These are phyloP conservation scores for Calocera viscosa DNA, from an alignment of 768 basidiomycete genomes.

Conservation along the genomic window DNA sequence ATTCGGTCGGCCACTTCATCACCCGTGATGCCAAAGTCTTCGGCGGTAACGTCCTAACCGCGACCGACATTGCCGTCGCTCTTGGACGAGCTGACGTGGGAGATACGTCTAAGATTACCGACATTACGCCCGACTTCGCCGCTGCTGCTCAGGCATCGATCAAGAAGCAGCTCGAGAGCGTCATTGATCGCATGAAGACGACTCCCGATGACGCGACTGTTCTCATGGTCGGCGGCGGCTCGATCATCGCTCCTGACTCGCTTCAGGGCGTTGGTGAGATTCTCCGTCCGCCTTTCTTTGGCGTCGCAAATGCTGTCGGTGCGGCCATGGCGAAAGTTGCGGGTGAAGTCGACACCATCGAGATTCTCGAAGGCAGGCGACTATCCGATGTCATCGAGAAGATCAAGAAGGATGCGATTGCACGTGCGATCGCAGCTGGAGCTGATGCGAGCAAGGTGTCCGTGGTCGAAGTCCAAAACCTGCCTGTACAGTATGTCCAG, in stretches of 20 bases:
- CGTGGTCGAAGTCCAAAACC: constrained; percentile 22
- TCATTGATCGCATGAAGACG: constrained; percentile 25
- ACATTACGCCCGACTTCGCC: constrained; percentile 11
- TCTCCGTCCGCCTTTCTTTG: constrained; percentile 19
- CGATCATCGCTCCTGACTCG: constrained; percentile 21
- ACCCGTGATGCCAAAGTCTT: constrained; percentile 19
- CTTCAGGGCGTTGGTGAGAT: constrained; percentile 23
- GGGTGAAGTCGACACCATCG: constrained; percentile 22
- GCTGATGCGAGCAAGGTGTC: constrained; percentile 18
- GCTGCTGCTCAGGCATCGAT: constrained; percentile 18
- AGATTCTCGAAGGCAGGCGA: constrained; percentile 13
- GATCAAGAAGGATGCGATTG: constrained; percentile 21
- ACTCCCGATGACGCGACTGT: constrained; percentile 20
- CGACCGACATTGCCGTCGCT: constrained; percentile 25
- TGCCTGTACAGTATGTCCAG: constrained; percentile 19
- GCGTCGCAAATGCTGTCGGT: constrained; percentile 25
- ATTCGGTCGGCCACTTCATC: constrained; percentile 21
- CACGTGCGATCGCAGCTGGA: constrained; percentile 20
- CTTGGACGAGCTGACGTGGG: constrained; percentile 17
- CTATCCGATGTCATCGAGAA: constrained; percentile 17
- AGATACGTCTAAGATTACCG: constrained; percentile 12
- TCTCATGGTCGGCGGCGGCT: constrained; percentile 25
- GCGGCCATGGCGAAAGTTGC: constrained; percentile 24
- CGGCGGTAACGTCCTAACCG: constrained; percentile 22
- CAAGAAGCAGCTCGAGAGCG: constrained; percentile 21